These are phyloP conservation scores for Zygotorulaspora chibaensis DNA, from an alignment of 805 yeast species.

Conservation along the genomic window DNA sequence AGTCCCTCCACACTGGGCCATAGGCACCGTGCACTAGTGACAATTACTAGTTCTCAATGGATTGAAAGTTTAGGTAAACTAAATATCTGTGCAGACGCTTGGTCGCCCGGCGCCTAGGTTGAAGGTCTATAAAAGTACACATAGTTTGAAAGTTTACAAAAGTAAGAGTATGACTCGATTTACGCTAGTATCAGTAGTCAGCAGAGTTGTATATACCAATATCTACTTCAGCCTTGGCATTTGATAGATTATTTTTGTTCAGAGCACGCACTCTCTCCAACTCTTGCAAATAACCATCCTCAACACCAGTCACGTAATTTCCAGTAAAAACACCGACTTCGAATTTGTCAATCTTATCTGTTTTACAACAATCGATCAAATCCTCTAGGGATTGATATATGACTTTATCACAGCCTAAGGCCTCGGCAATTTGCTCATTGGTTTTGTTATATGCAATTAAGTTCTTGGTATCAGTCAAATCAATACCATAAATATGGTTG, in stretches of 20 bases:
- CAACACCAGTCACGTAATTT: conserved; percentile 88
- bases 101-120: too few species aligned
- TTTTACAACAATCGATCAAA: conserved; percentile 70
- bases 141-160: background rate
- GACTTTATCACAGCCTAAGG: conserved; percentile 85
- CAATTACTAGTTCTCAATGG: too few species aligned
- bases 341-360: conserved; percentile 47
- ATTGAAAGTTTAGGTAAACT: too few species aligned
- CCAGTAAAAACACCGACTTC: conserved; percentile 98
- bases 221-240: conserved; percentile 76
- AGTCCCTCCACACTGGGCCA: too few species aligned
- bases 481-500: conserved; percentile 97
- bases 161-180: too few species aligned
- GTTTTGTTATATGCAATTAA: conserved; percentile 80
- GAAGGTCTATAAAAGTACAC: background rate
- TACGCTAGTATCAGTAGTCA: conserved; percentile 37
- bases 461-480: conserved; percentile 91
- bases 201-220: conserved; percentile 58
- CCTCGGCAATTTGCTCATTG: conserved; percentile 69
- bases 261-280: conserved; percentile 77
- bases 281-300: conserved; percentile 73
- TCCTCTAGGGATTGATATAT: conserved; percentile 85
- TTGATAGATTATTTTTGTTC: conserved; percentile 55
- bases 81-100: too few species aligned
- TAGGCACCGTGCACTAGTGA: too few species aligned